Base-by-base conservation (phyloP, 116 monocot species). In the Trichopus zeylanicus region DNA sequence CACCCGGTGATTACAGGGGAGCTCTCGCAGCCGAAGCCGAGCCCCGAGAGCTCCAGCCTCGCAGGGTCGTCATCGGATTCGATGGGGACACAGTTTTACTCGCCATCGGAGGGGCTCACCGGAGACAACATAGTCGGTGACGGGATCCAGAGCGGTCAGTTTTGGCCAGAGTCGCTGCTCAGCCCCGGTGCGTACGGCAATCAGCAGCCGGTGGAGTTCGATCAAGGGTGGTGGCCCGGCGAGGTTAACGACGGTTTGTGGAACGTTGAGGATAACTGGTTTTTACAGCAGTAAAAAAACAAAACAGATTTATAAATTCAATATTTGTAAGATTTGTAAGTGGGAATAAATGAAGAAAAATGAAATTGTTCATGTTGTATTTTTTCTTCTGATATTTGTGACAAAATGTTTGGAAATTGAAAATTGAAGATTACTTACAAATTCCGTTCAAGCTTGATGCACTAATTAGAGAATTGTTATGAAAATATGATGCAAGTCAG, bases 261-360 rank as follows among this genome's bases (percentile, higher is more conserved):
- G 89, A 70, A 31, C 29, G 34, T 69, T 64, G 84, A 79, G 4
- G 83, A 87, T 34, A 46, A 67, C 49, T 82, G 82, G 78, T 56
- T 55, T 22, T 65, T 54, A 13, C 48, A 37, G 18, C 71, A 65
- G 15, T 11, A 37, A 37, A 37, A 37, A 37, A 37, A 37, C n/a
- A n/a, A n/a, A n/a, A n/a, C n/a, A n/a, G n/a, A n/a, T n/a, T n/a
- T n/a, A n/a, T n/a, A n/a, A n/a, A n/a, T n/a, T n/a, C n/a, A n/a
- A n/a, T n/a, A n/a, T n/a, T n/a, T n/a, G n/a, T n/a, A n/a, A n/a
- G n/a, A n/a, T n/a, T n/a, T n/a, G n/a, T n/a, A n/a, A n/a, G n/a
- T n/a, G n/a, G n/a, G n/a, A n/a, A n/a, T n/a, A n/a, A n/a, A n/a
- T n/a, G n/a, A n/a, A n/a, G n/a, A n/a, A n/a, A n/a, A n/a, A n/a